Evolutionary conservation across 2,329 filamentous ascomycete genomes (phyloP).

Genomic region (Fusarium pininemorale): DNA sequence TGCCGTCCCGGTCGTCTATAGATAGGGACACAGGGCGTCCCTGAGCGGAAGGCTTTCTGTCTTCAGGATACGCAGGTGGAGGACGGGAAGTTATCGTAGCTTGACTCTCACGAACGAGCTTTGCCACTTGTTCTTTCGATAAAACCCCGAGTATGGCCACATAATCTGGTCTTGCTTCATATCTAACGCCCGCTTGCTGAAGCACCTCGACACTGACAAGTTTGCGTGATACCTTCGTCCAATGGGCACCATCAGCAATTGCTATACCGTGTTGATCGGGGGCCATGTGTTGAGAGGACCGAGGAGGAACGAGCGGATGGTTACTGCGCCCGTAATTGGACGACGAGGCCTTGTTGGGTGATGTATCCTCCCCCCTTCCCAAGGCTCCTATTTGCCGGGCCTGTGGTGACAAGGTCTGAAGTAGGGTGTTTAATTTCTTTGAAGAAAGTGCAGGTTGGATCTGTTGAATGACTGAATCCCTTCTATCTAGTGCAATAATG

Average conservation of each 20-base stretch:
- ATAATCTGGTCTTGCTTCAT: slow-evolving; percentile 67
- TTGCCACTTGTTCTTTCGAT: slow-evolving; percentile 56
- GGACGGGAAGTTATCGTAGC: neutral
- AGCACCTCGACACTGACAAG: slow-evolving; percentile 66
- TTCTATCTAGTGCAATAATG: neutral
- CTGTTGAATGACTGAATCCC: neutral
- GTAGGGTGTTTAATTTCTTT: too few relatives aligned
- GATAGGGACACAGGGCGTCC: too few relatives aligned
- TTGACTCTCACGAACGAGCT: slow-evolving; percentile 57
- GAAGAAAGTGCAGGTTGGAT: too few relatives aligned
- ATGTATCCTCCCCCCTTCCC: neutral
- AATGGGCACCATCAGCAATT: slow-evolving; percentile 64
- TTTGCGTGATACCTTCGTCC: slow-evolving; percentile 65
- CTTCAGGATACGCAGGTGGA: neutral
- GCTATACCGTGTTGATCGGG: slow-evolving; percentile 35
- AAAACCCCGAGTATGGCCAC: slow-evolving; percentile 69
- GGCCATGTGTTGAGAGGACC: too few relatives aligned
- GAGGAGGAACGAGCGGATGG: too few relatives aligned
- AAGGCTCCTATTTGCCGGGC: too few relatives aligned
- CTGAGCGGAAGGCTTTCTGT: too few relatives aligned
- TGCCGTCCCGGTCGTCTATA: too few relatives aligned
- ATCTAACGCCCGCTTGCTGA: slow-evolving; percentile 63
- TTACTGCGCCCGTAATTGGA: too few relatives aligned
- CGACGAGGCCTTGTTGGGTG: neutral
- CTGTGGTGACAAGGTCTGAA: neutral